Evolutionary conservation across 2,329 filamentous ascomycete species (phyloP).

Genomic region (Xylaria sp.): DNA sequence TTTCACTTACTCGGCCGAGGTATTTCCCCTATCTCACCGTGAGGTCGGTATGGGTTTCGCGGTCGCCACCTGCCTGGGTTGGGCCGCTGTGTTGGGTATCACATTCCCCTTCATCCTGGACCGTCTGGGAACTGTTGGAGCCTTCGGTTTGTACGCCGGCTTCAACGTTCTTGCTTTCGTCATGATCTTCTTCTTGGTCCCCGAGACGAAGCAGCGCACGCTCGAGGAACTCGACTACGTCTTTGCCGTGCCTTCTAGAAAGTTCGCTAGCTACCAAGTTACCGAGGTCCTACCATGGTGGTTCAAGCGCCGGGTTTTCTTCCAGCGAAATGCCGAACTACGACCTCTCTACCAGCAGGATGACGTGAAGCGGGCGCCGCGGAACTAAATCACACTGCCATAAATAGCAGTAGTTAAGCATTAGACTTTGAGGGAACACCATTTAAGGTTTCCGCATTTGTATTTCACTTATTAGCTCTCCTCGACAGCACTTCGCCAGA

Average conservation of each 20-base stretch:
- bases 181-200: conserved; percentile 61
- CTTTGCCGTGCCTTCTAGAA: conserved; percentile 55
- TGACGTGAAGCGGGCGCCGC: background rate
- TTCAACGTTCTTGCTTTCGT: conserved; percentile 58
- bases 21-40: conserved; percentile 75
- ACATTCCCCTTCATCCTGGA: conserved; percentile 69
- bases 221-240: conserved; percentile 62
- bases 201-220: conserved; percentile 62
- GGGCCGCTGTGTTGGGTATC: conserved; percentile 69
- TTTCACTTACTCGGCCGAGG: conserved; percentile 74
- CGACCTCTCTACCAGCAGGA: conserved; percentile 45
- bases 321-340: conserved; percentile 45
- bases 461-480: conserved; percentile 9
- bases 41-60: conserved; percentile 78
- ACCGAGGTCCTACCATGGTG: conserved; percentile 52
- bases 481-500: conserved; percentile 9
- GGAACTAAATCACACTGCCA: background rate
- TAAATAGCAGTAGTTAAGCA: background rate
- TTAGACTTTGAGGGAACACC: background rate
- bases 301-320: conserved; percentile 50
- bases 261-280: conserved; percentile 55
- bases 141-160: conserved; percentile 58
- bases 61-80: conserved; percentile 72
- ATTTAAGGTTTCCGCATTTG: background rate
- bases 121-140: conserved; percentile 56